Conservation (phyloP, 2,329 filamentous ascomycete species). For the Alternaria triticina region DNA sequence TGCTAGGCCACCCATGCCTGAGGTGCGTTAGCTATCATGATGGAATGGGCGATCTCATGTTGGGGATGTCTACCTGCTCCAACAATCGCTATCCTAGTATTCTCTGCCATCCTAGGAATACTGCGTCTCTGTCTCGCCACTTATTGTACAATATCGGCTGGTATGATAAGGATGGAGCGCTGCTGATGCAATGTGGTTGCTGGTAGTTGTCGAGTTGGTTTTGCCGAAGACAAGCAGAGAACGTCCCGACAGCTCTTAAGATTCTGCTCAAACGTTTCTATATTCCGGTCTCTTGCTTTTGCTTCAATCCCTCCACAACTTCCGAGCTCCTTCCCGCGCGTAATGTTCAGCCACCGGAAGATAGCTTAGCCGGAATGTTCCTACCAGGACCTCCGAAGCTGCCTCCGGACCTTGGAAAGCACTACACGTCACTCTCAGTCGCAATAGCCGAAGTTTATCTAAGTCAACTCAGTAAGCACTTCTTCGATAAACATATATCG, state of each 20-base stretch:
- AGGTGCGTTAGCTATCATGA: constrained; percentile 11
- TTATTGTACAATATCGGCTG: not conserved
- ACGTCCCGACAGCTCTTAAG: not conserved
- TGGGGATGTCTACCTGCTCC: constrained; percentile 35
- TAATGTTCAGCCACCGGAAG: constrained; percentile 5
- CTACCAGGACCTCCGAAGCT: not conserved
- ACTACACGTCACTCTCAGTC: not conserved
- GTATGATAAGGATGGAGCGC: not conserved
- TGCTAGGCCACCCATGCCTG: constrained; percentile 80
- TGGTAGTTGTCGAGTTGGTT: not conserved
- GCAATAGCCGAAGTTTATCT: not conserved
- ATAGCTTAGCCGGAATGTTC: constrained; percentile 7
- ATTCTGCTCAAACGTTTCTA: not conserved
- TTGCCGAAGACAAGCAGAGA: not conserved
- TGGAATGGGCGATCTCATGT: not conserved
- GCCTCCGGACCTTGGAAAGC: not conserved
- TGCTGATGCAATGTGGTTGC: not conserved
- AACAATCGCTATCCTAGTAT: constrained; percentile 41
- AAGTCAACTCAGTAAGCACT: not conserved
- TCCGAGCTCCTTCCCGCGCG: constrained; percentile 1
- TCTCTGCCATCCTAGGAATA: constrained; percentile 33
- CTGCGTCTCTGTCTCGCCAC: not conserved
- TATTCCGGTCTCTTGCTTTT: not conserved
- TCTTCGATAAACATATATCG: not conserved
- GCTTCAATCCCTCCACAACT: constrained; percentile 1